Evolutionary conservation across 2,329 filamentous ascomycete species (phyloP).

Genomic region (Cytospora piceae): DNA sequence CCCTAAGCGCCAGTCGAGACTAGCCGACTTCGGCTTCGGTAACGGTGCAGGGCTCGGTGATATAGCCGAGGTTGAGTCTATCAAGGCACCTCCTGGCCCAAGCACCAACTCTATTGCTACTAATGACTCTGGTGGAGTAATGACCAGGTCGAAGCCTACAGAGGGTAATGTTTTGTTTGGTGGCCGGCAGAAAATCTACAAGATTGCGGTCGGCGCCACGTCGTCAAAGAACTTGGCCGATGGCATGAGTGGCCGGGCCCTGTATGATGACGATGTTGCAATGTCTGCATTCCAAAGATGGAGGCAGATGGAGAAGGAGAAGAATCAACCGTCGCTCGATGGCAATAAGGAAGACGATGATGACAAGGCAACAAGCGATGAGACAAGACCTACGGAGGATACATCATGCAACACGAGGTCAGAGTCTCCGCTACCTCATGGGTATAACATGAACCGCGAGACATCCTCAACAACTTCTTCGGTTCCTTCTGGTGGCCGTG

Average conservation of each 20-base stretch:
- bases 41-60: slow-evolving; percentile 66
- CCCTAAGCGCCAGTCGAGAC: slow-evolving; percentile 77
- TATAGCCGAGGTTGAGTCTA: slow-evolving; percentile 88
- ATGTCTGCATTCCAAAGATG: slow-evolving; percentile 83
- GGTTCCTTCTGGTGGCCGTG: slow-evolving; percentile 66
- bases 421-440: slow-evolving; percentile 61
- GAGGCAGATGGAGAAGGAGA: slow-evolving; percentile 62
- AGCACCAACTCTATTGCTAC: slow-evolving; percentile 69
- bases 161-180: slow-evolving; percentile 95
- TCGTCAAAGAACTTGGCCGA: slow-evolving; percentile 47
- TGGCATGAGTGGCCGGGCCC: slow-evolving; percentile 65
- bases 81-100: slow-evolving; percentile 61
- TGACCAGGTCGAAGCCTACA: slow-evolving; percentile 78
- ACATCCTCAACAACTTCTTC: slow-evolving; percentile 86
- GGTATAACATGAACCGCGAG: slow-evolving; percentile 76
- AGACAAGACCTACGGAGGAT: slow-evolving; percentile 38
- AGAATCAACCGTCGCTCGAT: slow-evolving; percentile 42
- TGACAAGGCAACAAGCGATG: slow-evolving; percentile 42
- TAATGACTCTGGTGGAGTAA: slow-evolving; percentile 76
- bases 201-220: slow-evolving; percentile 64
- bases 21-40: slow-evolving; percentile 70
- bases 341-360: slow-evolving; percentile 45
- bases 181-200: slow-evolving; percentile 93
- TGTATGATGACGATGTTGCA: slow-evolving; percentile 88
- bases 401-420: slow-evolving; percentile 45